A percentile compares a stretch with the other conserved stretches of the same genome.
phyloP scores from a whole-genome alignment of 2,329 filamentous ascomycete species.

The Monilinia vaccinii-corymbosi region DNA sequence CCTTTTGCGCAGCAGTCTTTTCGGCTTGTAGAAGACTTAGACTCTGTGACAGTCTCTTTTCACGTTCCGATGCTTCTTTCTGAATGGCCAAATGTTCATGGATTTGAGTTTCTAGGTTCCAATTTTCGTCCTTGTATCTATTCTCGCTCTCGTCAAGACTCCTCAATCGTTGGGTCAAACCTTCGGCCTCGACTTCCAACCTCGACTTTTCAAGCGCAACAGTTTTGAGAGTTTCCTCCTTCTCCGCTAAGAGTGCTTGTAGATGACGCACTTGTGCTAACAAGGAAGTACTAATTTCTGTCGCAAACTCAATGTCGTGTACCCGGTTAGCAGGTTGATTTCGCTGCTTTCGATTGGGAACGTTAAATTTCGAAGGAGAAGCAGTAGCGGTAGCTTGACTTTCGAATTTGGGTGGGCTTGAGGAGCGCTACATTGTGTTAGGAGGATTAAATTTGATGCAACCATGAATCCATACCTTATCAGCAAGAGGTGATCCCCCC shows the following conservation, averaged over 20 bases:
- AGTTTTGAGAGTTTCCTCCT: slow-evolving; percentile 75
- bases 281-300: slow-evolving; percentile 91
- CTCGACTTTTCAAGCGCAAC: slow-evolving; percentile 66
- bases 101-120: slow-evolving; percentile 87
- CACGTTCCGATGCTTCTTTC: slow-evolving; percentile 70
- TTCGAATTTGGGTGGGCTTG: slow-evolving; percentile 71
- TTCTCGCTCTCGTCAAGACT: slow-evolving; percentile 88
- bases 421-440: slow-evolving; percentile 46
- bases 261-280: slow-evolving; percentile 90
- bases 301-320: slow-evolving; percentile 96
- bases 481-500: slow-evolving; percentile 35
- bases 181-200: slow-evolving; percentile 75
- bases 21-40: slow-evolving; percentile 63
- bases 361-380: slow-evolving; percentile 81
- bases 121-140: slow-evolving; percentile 96
- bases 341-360: slow-evolving; percentile 78
- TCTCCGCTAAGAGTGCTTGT: slow-evolving; percentile 74
- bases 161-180: slow-evolving; percentile 69
- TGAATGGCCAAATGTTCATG: slow-evolving; percentile 70
- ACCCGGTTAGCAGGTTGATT: slow-evolving; percentile 84
- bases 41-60: slow-evolving; percentile 69
- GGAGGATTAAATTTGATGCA: slow-evolving; percentile 10
- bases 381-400: slow-evolving; percentile 70
- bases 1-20: slow-evolving; percentile 69
- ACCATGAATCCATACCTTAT: slow-evolving; percentile 34